These are phyloP conservation scores for Haplographium delicatum DNA, from an alignment of 495 filamentous ascomycete genomes.

Conservation along the genomic window DNA sequence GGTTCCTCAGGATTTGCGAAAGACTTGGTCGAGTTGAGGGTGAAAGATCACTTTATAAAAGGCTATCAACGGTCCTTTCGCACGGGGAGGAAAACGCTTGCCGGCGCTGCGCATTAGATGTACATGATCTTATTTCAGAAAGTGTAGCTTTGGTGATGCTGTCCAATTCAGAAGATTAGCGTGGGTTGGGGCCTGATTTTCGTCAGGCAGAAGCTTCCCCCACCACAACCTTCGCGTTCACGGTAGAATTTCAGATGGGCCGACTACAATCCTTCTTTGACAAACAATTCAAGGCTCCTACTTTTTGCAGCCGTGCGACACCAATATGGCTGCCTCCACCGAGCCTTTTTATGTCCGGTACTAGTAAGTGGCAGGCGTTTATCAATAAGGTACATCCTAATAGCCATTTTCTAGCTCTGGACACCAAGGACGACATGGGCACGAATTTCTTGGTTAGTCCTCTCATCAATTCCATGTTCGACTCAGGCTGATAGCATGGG, in stretches of 20 bases:
- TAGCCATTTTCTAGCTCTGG: slow-evolving; percentile 67
- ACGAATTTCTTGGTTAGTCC: slow-evolving; percentile 88
- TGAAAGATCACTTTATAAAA: background rate
- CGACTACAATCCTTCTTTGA: slow-evolving; percentile 4
- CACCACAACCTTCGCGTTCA: background rate
- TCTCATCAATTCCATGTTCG: background rate
- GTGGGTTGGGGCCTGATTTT: slow-evolving; percentile 2
- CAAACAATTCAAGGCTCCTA: slow-evolving; percentile 1
- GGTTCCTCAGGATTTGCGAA: background rate
- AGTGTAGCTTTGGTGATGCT: slow-evolving; percentile 7
- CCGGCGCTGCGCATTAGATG: slow-evolving; percentile 21
- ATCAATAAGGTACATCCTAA: slow-evolving; percentile 16
- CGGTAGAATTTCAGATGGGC: background rate
- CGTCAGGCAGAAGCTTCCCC: background rate
- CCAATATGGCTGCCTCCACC: slow-evolving; percentile 24
- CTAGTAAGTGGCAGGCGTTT: slow-evolving; percentile 58
- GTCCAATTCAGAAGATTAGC: slow-evolving; percentile 9
- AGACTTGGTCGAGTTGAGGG: slow-evolving; percentile 7
- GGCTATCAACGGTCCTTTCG: slow-evolving; percentile 8
- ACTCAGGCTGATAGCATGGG: slow-evolving; percentile 1
- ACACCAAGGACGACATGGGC: slow-evolving; percentile 94
- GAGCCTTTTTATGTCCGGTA: slow-evolving; percentile 96
- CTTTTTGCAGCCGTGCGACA: too few relatives aligned
- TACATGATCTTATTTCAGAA: slow-evolving; percentile 5
- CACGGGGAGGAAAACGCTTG: slow-evolving; percentile 7